A percentile compares a stretch with the other conserved stretches of the same genome.
Conservation (phyloP, 2,329 filamentous ascomycete genomes). For the Corniculantispora saksenae region DNA sequence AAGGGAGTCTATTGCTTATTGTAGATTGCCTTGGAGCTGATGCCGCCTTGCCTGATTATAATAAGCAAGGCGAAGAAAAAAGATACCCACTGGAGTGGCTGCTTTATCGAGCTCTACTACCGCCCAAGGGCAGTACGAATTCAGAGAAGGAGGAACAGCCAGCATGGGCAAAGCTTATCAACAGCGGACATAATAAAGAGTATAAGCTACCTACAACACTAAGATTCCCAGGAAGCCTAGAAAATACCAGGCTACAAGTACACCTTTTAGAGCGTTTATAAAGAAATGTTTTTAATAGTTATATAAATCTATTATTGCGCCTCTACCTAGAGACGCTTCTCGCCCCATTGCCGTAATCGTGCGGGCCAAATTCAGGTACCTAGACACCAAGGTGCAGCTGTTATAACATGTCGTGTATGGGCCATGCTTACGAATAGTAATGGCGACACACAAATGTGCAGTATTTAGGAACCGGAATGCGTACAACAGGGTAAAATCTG, state of each 20-base stretch:
- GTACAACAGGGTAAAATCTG: too few relatives aligned
- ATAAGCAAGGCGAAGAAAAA: slow-evolving; percentile 21
- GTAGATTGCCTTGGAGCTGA: slow-evolving; percentile 21
- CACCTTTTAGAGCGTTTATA: slow-evolving; percentile 25
- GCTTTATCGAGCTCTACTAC: slow-evolving; percentile 22
- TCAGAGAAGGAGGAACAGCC: slow-evolving; percentile 18
- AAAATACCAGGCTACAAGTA: slow-evolving; percentile 25
- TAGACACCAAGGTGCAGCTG: too few relatives aligned
- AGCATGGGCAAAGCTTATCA: slow-evolving; percentile 23
- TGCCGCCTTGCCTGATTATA: slow-evolving; percentile 10
- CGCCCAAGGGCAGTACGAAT: slow-evolving; percentile 13
- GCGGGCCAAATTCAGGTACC: too few relatives aligned
- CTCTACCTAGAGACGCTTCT: too few relatives aligned
- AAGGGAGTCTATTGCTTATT: slow-evolving; percentile 22
- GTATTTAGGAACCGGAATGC: too few relatives aligned
- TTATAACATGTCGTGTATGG: too few relatives aligned
- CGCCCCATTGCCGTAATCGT: too few relatives aligned
- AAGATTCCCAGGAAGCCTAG: slow-evolving; percentile 23
- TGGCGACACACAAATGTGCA: too few relatives aligned
- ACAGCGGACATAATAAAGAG: slow-evolving; percentile 14
- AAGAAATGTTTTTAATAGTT: slow-evolving; percentile 10
- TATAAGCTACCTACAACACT: slow-evolving; percentile 20
- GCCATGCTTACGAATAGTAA: too few relatives aligned
- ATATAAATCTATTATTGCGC: too few relatives aligned
- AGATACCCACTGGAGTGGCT: slow-evolving; percentile 23